These are phyloP conservation scores for rapeseed (Brassica napus) DNA, from an alignment of 345 rosid species.

Conservation along the genomic window Da-Ae NC_063443.1:13283001-13283500, in stretches of 20 bases:
- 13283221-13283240: neutral
- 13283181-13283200: conserved; percentile 10
- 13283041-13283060: conserved; percentile 84
- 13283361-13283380: conserved; percentile 73
- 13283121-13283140: conserved; percentile 87
- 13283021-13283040: conserved; percentile 59
- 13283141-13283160: conserved; percentile 99
- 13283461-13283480: conserved; percentile 26
- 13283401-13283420: conserved; percentile 93
- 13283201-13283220: neutral
- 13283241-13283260: neutral
- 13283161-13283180: conserved; percentile 61
- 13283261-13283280: conserved; percentile 75
- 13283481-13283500: neutral
- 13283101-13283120: conserved; percentile 83
- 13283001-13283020: neutral
- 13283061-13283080: conserved; percentile 82
- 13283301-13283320: conserved; percentile 61
- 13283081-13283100: conserved; percentile 96
- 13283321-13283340: conserved; percentile 81
- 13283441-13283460: conserved; percentile 57
- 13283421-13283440: conserved; percentile 74
- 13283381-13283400: conserved; percentile 71
- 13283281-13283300: conserved; percentile 76
- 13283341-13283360: conserved; percentile 57